These are phyloP conservation scores for Boechera divaricarpa DNA, from an alignment of 345 rosid genomes.

Conservation along the genomic window DNA sequence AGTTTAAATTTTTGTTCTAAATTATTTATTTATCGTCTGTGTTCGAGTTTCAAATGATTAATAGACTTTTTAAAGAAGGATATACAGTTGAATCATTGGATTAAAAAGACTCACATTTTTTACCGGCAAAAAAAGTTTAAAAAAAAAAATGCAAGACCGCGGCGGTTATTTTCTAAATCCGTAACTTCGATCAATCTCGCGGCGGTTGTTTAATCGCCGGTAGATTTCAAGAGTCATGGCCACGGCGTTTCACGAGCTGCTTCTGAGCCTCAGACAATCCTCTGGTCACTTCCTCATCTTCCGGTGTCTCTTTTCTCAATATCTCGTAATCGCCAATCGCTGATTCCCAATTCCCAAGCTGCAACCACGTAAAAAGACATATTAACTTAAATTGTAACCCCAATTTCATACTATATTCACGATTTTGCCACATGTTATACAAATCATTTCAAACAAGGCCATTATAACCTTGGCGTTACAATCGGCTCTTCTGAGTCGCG, in stretches of 20 bases:
- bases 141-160: background rate
- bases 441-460: too few relatives aligned
- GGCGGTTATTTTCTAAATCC: background rate
- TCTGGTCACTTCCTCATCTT: constrained; percentile 64
- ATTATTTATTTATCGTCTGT: background rate
- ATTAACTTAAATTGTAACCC: background rate
- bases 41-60: constrained; percentile 7
- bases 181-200: background rate
- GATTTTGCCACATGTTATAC: background rate
- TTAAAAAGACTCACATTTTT: constrained; percentile 6
- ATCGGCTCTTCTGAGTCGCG: constrained; percentile 85
- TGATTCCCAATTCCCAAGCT: constrained; percentile 79
- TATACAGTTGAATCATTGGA: constrained; percentile 1
- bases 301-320: constrained; percentile 62
- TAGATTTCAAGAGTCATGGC: constrained; percentile 31
- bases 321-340: constrained; percentile 72
- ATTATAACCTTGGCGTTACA: constrained; percentile 70
- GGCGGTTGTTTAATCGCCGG: constrained; percentile 14
- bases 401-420: background rate
- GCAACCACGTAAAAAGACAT: background rate
- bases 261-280: constrained; percentile 57
- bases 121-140: background rate
- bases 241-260: constrained; percentile 52
- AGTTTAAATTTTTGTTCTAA: constrained; percentile 6
- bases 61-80: background rate